These are phyloP conservation scores for Coemansia sp. DNA, from an alignment of 192 early-diverging fungal species.

Conservation along the genomic window DNA sequence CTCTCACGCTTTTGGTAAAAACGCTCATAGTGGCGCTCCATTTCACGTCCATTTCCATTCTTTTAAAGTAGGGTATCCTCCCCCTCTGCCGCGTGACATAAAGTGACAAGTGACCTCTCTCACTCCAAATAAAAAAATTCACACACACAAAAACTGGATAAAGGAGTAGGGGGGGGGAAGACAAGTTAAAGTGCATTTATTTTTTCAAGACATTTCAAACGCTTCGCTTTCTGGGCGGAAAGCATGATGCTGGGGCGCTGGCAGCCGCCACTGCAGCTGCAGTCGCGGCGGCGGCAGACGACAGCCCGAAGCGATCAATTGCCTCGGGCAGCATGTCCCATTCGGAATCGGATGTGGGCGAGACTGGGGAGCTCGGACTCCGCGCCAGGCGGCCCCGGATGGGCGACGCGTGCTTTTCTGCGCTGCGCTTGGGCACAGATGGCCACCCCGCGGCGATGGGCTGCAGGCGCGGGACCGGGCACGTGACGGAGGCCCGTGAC, in stretches of 20 bases:
- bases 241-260: neutral
- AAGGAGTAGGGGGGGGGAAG: too few relatives aligned
- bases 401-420: neutral
- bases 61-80: too few relatives aligned
- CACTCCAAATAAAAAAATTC: too few relatives aligned
- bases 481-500: neutral
- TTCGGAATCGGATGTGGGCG: slow-evolving; percentile 1
- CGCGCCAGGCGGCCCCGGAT: neutral
- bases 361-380: neutral
- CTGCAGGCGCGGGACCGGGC: slow-evolving; percentile 18
- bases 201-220: too few relatives aligned
- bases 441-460: slow-evolving; percentile 14
- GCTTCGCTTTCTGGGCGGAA: neutral
- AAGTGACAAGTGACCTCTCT: too few relatives aligned
- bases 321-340: slow-evolving; percentile 16
- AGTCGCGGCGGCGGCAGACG: neutral
- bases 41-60: too few relatives aligned
- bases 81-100: too few relatives aligned
- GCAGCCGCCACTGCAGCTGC: neutral
- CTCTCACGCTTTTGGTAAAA: too few relatives aligned
- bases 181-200: too few relatives aligned
- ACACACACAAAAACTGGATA: too few relatives aligned
- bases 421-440: neutral
- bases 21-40: too few relatives aligned
- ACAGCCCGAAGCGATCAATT: neutral